phyloP scores from a whole-genome alignment of 768 basidiomycete genomes.

The Serendipita sp. region DNA sequence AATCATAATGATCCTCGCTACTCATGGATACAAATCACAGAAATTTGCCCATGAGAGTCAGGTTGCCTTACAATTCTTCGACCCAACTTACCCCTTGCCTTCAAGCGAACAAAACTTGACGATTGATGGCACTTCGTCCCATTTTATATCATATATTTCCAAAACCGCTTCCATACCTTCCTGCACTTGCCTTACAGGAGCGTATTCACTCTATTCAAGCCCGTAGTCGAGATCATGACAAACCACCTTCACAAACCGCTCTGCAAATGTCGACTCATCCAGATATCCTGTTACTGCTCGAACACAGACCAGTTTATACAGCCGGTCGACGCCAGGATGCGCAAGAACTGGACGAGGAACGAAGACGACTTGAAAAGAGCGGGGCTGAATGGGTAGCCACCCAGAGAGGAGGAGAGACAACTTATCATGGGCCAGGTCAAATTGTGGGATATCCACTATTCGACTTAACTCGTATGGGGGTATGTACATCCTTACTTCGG shows the following conservation, averaged over 20 bases:
- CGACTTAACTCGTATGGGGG: conserved; percentile 66
- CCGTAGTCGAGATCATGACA: conserved; percentile 25
- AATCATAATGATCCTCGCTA: no score
- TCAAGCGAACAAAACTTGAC: no score
- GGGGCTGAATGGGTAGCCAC: conserved; percentile 82
- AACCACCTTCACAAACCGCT: conserved; percentile 11
- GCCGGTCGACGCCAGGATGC: conserved; percentile 65
- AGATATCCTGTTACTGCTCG: conserved; percentile 60
- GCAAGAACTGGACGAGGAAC: conserved; percentile 40
- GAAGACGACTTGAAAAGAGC: conserved; percentile 42
- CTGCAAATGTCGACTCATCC: conserved; percentile 25
- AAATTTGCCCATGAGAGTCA: no score
- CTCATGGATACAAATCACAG: no score
- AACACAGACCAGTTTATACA: conserved; percentile 92
- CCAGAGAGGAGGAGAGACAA: conserved; percentile 79
- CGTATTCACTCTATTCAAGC: conserved; percentile 52
- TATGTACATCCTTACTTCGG: conserved; percentile 28
- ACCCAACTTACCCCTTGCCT: no score
- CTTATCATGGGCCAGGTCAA: conserved; percentile 96
- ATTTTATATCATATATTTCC: conserved; percentile 64
- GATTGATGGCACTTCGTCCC: conserved; percentile 21
- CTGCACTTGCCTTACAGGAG: conserved; percentile 55
- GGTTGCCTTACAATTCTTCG: no score
- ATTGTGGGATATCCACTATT: conserved; percentile 89
- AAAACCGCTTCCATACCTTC: conserved; percentile 59